Percentiles rank a stretch among this genome's conserved stretches.
Evolutionary conservation across 78 protist genomes (phyloP).

Genomic region (Dictyostelium purpureum): DNA sequence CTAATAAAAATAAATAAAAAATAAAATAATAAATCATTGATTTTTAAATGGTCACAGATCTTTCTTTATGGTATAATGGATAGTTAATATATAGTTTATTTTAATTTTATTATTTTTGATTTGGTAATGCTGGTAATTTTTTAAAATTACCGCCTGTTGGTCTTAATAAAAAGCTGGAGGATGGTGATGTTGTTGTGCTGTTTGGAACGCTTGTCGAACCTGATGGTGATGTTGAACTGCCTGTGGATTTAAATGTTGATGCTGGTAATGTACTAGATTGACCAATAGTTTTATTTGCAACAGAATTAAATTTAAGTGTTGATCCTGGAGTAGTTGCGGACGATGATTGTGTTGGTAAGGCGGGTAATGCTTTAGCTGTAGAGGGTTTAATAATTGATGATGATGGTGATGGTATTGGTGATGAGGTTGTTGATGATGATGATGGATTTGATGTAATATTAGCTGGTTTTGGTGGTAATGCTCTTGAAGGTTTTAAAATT

Average conservation of each 20-base stretch:
- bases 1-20: no score
- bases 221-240: not conserved
- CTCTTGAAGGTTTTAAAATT: not conserved
- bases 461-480: constrained; percentile 2
- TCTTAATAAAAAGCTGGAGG: not conserved
- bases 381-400: not conserved
- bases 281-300: not conserved
- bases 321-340: not conserved
- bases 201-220: not conserved
- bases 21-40: no score
- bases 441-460: not conserved
- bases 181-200: not conserved
- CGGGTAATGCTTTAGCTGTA: no score
- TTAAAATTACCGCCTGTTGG: not conserved
- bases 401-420: not conserved
- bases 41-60: no score
- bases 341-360: no score
- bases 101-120: not conserved
- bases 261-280: not conserved
- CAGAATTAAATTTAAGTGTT: not conserved
- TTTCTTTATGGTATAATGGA: no score
- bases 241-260: not conserved
- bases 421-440: not conserved
- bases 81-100: no score
- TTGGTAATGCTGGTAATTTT: constrained; percentile 11